Conservation (phyloP, 2,329 filamentous ascomycete genomes). For the Penicillium paneum region DNA sequence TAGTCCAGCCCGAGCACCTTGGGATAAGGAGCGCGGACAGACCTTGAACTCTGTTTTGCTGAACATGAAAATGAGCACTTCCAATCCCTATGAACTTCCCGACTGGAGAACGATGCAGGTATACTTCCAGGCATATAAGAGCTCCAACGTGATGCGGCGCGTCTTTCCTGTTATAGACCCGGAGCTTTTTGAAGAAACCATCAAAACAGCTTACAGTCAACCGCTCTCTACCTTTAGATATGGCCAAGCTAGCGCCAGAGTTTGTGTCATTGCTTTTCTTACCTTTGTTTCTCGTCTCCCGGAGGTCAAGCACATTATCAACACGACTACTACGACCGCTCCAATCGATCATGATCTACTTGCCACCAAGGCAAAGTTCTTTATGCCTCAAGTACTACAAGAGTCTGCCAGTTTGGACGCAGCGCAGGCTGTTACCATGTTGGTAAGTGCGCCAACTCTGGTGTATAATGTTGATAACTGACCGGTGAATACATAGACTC, state of each 20-base stretch:
- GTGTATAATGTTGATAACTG: background rate
- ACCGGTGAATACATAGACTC: slow-evolving; percentile 26
- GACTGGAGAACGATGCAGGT: slow-evolving; percentile 29
- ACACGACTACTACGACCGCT: background rate
- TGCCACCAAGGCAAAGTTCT: slow-evolving; percentile 41
- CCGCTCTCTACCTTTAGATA: slow-evolving; percentile 13
- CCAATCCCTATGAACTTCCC: slow-evolving; percentile 37
- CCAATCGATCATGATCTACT: slow-evolving; percentile 43
- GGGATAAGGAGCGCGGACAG: slow-evolving; percentile 35
- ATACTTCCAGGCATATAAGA: slow-evolving; percentile 32
- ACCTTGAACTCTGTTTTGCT: slow-evolving; percentile 20
- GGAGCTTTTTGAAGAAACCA: slow-evolving; percentile 47
- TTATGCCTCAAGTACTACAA: slow-evolving; percentile 46
- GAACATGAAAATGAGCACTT: slow-evolving; percentile 19
- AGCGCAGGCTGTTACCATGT: slow-evolving; percentile 48
- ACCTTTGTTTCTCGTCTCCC: slow-evolving; percentile 36
- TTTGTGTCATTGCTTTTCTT: slow-evolving; percentile 51
- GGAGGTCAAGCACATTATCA: slow-evolving; percentile 4
- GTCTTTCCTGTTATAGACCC: slow-evolving; percentile 52
- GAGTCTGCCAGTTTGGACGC: slow-evolving; percentile 43
- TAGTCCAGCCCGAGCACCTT: slow-evolving; percentile 28
- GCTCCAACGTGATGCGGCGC: slow-evolving; percentile 38
- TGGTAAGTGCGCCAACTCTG: slow-evolving; percentile 40
- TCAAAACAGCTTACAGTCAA: slow-evolving; percentile 46
- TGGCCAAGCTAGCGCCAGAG: slow-evolving; percentile 39